Evolutionary conservation across 495 filamentous ascomycete genomes (phyloP), one percentile per base, ranked within the genome.

Genomic region (Penicillium coffeae): DNA sequence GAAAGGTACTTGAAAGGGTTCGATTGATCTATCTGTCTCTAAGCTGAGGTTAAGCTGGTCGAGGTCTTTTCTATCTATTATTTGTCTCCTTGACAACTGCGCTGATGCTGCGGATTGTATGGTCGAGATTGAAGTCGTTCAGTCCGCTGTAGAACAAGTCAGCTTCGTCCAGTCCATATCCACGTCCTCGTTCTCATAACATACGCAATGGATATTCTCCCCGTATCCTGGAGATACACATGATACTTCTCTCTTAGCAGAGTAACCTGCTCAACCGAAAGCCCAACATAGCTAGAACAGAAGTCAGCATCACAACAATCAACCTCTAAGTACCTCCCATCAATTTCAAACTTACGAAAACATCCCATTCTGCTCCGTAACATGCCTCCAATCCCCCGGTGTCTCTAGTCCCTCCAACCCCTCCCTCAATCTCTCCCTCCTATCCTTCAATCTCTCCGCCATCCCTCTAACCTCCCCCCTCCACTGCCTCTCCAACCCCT

Each of bases 281-380:
- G 20, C 13, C 48, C 53, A 20, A 55, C 38, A 37, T 55, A 55
- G 18, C 53, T 55, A 41, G 18, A 47, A 18, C n/a, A 42, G 4
- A 21, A 15, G 25, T 50, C 18, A 55, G 21, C 16, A 47, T n/a
- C n/a, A n/a, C n/a, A n/a, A n/a, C 3, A 3, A 25, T 15, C 12
- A 14, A 8, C 7, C 8, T 4, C 8, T 19, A 35, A n/a, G n/a
- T 21, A 1, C 33, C 0, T 3, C 34, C 6, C 21, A 6, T 25
- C 43, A 18, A 20, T 18, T 1, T 22, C 2, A 34, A 2, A 43
- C 53, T 47, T 25, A 56, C 54, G 54, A 56, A 27, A 56, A 56
- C 54, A 56, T 56, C 13, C 54, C 54, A 19, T 46, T 52, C 45
- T 56, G 54, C 0, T 56, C 45, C 27, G 54, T 56, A 27, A 56